Conservation (phyloP, 2,329 filamentous ascomycete species). For the Ceratocystis alfenasii region DNA sequence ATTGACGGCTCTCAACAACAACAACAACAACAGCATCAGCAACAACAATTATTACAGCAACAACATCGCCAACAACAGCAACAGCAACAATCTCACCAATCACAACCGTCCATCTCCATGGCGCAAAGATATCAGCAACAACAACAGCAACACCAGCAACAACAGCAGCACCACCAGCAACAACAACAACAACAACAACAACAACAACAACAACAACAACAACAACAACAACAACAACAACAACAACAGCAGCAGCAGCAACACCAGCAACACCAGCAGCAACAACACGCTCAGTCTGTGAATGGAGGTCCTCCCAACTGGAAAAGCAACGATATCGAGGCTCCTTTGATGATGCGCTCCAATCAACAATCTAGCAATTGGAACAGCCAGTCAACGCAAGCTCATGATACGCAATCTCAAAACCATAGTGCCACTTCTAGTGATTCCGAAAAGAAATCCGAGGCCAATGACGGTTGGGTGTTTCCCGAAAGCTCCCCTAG, state of each 20-base stretch:
- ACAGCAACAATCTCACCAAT: conserved; percentile 9
- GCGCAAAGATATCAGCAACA: conserved; percentile 24
- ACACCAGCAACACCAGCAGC: conserved; percentile 41
- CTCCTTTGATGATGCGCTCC: conserved; percentile 42
- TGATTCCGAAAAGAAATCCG: conserved; percentile 17
- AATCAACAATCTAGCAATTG: conserved; percentile 27
- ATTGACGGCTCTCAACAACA: background rate
- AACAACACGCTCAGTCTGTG: conserved; percentile 35
- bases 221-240: conserved; percentile 38
- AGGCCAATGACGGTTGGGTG: conserved; percentile 71
- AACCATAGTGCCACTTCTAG: background rate
- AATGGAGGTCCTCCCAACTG: conserved; percentile 20
- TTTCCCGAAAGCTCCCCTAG: conserved; percentile 72
- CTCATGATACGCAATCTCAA: background rate
- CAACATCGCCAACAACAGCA: conserved; percentile 30
- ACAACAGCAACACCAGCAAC: conserved; percentile 28
- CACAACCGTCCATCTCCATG: conserved; percentile 26
- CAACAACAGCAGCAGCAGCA: background rate
- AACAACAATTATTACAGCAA: conserved; percentile 1
- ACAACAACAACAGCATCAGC: conserved; percentile 13
- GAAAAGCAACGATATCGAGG: conserved; percentile 33
- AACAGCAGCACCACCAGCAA: conserved; percentile 30
- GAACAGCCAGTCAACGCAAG: background rate
- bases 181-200: conserved; percentile 43
- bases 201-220: conserved; percentile 34